Evolutionary conservation across 768 basidiomycete species (phyloP), one percentile per base, ranked within the genome.

Genomic region (Mycena leptocephala): DNA sequence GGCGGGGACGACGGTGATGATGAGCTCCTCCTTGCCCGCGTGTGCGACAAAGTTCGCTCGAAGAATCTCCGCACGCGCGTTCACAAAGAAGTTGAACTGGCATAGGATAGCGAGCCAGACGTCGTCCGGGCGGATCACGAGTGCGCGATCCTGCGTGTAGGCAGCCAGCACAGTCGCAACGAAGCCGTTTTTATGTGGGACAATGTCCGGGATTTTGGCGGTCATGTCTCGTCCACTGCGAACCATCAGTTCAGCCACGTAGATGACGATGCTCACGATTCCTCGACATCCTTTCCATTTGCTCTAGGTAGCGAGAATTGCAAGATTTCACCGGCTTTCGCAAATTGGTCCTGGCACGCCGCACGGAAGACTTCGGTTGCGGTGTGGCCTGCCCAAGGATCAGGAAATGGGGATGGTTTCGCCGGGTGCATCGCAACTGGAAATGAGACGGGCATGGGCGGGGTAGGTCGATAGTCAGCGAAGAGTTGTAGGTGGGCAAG

Each of bases 91-190:
- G 56, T 81, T 84, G 33, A 88, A 84, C 74, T 88, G 88, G 20
- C 76, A 79, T 10, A 87, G 75, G 46, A 88, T 88, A 0, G 87
- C 84, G 5, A 86, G 79, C 88, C 90, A 90, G 39, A 90, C 83
- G 78, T 90, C 90, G 67, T 90, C 90, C 8, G 89, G 90, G 7
- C 90, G 84, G n/a, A 90, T 77, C 66, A 88, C 79, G 46, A 91
- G 82, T 1, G 84, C 59, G 18, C 71, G 71, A 51, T 72, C 62
- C 24, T 62, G 26, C 22, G 62, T 72, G 35, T 63, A 72, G 16
- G 71, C 71, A 2, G 53, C 71, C 33, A 72, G 71, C n/a, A 72
- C 24, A 26, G 71, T 53, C 35, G 71, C 71, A 18, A 48, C 59
- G 8, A 64, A 72, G 13, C 71, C 61, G 11, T 48, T 63, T 35